Evolutionary conservation across 2,329 filamentous ascomycete species (phyloP).

Genomic region (Pseudogymnoascus sp.): DNA sequence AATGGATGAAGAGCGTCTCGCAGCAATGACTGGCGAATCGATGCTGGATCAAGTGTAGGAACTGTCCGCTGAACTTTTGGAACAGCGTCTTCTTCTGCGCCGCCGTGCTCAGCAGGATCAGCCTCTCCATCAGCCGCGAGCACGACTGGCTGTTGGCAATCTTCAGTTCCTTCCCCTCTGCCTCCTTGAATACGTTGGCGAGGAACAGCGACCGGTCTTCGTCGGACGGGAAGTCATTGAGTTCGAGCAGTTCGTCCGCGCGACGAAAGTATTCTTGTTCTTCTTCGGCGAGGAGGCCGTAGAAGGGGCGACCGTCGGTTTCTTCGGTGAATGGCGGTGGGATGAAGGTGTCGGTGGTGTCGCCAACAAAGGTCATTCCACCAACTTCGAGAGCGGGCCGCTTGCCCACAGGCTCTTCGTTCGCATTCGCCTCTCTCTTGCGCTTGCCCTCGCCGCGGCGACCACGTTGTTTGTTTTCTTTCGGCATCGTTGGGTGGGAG

Average conservation of each 20-base stretch:
- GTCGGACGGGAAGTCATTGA: slow-evolving; percentile 73
- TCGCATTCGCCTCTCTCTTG: slow-evolving; percentile 39
- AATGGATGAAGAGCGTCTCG: slow-evolving; percentile 81
- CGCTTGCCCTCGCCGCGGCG: slow-evolving; percentile 44
- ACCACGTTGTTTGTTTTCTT: slow-evolving; percentile 51
- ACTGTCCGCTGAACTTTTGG: slow-evolving; percentile 76
- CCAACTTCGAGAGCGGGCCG: slow-evolving; percentile 19
- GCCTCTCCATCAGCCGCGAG: slow-evolving; percentile 82
- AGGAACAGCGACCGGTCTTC: slow-evolving; percentile 69
- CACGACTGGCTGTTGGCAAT: slow-evolving; percentile 93
- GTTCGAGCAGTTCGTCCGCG: slow-evolving; percentile 81
- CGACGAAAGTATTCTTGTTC: slow-evolving; percentile 94
- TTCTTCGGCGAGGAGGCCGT: slow-evolving; percentile 83
- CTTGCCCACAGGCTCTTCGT: slow-evolving; percentile 28
- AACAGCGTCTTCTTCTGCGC: slow-evolving; percentile 82
- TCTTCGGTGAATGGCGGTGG: slow-evolving; percentile 19
- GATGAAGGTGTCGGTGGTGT: slow-evolving; percentile 16
- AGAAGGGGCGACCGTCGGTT: slow-evolving; percentile 49
- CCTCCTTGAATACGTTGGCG: slow-evolving; percentile 78
- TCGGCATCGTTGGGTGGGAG: slow-evolving; percentile 40
- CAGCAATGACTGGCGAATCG: slow-evolving; percentile 97
- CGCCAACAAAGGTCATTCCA: slow-evolving; percentile 18
- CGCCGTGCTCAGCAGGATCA: slow-evolving; percentile 74
- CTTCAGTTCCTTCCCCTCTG: slow-evolving; percentile 88
- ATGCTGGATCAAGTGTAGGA: slow-evolving; percentile 84